phyloP scores from a whole-genome alignment of 129 eudicot species.

The Glebionis coronaria region DNA sequence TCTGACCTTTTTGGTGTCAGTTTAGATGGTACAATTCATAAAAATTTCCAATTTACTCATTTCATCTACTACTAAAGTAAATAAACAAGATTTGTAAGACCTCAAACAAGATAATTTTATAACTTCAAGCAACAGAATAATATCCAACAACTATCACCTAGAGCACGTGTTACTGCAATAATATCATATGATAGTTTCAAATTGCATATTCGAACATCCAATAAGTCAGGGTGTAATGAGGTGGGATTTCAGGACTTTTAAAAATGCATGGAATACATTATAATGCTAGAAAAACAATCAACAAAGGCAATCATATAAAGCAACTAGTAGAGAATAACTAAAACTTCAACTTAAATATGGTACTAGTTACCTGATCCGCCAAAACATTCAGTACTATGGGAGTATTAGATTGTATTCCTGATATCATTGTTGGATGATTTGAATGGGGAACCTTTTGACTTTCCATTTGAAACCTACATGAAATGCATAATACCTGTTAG shows the following conservation, averaged over 20 bases:
- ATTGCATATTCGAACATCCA: no score
- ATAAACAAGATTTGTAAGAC: no score
- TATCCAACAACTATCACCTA: no score
- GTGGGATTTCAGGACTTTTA: background rate
- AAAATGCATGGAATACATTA: background rate
- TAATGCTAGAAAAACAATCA: conserved; percentile 14
- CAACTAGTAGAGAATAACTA: background rate
- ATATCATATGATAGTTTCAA: no score
- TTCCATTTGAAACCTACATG: conserved; percentile 70
- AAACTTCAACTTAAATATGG: background rate
- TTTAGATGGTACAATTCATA: no score
- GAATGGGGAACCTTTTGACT: conserved; percentile 87
- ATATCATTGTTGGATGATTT: conserved; percentile 71
- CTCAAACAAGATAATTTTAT: no score
- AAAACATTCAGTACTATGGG: conserved; percentile 76
- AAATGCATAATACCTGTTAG: conserved; percentile 13
- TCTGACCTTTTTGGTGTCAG: no score
- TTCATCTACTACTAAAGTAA: no score
- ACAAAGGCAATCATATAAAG: background rate
- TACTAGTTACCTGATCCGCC: conserved; percentile 66
- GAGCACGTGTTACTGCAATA: no score
- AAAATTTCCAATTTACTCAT: no score
- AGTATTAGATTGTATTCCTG: conserved; percentile 70
- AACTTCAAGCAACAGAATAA: background rate
- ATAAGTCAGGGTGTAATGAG: no score